Percentiles rank a stretch among this genome's conserved stretches.
Evolutionary conservation across 108 stramenopile species (phyloP).

Genomic region (Discostella stelligeroides): DNA sequence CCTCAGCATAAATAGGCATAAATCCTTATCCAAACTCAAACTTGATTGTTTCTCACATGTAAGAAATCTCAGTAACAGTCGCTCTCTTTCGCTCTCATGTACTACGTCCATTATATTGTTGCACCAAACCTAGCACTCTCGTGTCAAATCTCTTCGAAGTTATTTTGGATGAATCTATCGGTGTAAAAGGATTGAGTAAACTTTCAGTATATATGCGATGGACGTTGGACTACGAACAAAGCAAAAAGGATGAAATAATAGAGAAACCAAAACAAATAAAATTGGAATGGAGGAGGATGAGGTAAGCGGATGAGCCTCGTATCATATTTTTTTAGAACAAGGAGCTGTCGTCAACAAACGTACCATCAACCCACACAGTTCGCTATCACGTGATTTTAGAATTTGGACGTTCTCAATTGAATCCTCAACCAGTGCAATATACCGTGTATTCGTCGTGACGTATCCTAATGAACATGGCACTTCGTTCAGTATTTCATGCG

Average conservation of each 20-base stretch:
- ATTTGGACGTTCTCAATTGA: conserved; percentile 20
- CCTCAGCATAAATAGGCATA: neutral
- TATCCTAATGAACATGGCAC: conserved; percentile 22
- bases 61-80: neutral
- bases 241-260: too few relatives aligned
- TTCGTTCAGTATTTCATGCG: neutral
- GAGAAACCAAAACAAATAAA: neutral
- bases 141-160: conserved; percentile 31
- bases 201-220: conserved; percentile 42
- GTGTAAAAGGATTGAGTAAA: conserved; percentile 41
- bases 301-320: neutral
- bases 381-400: conserved; percentile 36
- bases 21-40: conserved; percentile 1
- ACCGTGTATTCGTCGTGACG: conserved; percentile 38
- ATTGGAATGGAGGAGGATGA: neutral
- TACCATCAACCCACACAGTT: conserved; percentile 38
- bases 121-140: conserved; percentile 14
- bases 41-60: neutral
- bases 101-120: conserved; percentile 22
- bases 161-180: conserved; percentile 27
- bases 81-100: neutral
- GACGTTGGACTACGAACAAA: conserved; percentile 8
- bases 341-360: neutral
- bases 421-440: conserved; percentile 36
- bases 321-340: neutral